phyloP scores from a whole-genome alignment of 169 alveolate species.

The Plasmodium fragile region DNA sequence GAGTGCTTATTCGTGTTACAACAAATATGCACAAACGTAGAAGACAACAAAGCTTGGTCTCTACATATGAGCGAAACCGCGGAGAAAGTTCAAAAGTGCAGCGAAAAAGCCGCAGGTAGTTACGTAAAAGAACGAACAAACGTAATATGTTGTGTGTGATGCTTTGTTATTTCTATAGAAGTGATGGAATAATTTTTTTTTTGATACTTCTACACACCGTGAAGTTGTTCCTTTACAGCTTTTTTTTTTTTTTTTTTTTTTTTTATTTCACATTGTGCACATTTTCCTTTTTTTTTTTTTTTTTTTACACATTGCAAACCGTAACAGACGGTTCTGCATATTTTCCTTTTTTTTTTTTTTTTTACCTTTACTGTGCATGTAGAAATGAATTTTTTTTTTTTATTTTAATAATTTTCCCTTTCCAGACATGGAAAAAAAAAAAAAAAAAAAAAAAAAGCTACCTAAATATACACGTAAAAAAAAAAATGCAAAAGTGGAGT shows the following conservation, averaged over 20 bases:
- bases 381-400: neutral
- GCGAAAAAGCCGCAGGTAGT: neutral
- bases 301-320: too few species aligned
- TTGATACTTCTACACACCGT: neutral
- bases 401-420: neutral
- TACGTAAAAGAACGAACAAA: neutral
- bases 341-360: conserved; percentile 2
- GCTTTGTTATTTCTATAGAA: neutral
- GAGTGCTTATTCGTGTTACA: neutral
- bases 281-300: neutral
- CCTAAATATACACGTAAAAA: neutral
- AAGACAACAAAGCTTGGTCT: neutral
- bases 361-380: neutral
- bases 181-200: neutral
- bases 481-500: neutral
- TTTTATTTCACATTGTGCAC: neutral
- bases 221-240: neutral
- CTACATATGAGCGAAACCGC: neutral
- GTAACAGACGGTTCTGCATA: too few species aligned
- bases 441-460: neutral
- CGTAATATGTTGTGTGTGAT: conserved; percentile 7
- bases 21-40: neutral
- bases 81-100: neutral
- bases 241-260: conserved; percentile 7
- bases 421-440: neutral